Percentiles rank a stretch among this genome's conserved stretches.
These are phyloP conservation scores for Thymus quinquecostatus DNA, from an alignment of 257 asterid species.

Conservation along the genomic window DNA sequence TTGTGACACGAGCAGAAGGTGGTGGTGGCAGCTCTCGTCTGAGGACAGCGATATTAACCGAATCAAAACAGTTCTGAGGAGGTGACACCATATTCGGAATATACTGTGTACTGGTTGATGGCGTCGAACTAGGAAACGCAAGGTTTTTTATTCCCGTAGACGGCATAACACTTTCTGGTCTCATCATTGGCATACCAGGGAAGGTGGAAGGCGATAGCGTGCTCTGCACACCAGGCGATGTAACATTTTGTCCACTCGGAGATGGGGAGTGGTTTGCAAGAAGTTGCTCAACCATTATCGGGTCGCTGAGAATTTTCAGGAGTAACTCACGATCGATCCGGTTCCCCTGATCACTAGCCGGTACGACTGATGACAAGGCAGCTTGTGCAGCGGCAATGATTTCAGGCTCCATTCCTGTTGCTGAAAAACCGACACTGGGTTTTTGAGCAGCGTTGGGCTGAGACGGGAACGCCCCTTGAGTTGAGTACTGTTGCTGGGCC, in stretches of 20 bases:
- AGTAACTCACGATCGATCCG: constrained; percentile 70
- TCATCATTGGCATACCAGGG: constrained; percentile 31
- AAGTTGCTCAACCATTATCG: constrained; percentile 71
- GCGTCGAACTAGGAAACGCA: constrained; percentile 30
- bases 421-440: constrained; percentile 25
- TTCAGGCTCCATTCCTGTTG: constrained; percentile 49
- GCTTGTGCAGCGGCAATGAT: constrained; percentile 60
- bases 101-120: constrained; percentile 46
- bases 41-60: constrained; percentile 29
- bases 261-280: constrained; percentile 48
- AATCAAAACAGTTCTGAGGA: constrained; percentile 28
- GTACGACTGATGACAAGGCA: constrained; percentile 53
- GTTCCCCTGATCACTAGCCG: constrained; percentile 48
- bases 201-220: constrained; percentile 32
- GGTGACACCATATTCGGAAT: constrained; percentile 40
- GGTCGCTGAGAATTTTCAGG: constrained; percentile 66
- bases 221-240: constrained; percentile 31
- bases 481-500: constrained; percentile 37
- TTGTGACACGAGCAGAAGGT: constrained; percentile 28
- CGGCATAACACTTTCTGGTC: constrained; percentile 1
- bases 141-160: constrained; percentile 27
- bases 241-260: constrained; percentile 28
- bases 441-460: constrained; percentile 13
- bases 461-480: constrained; percentile 41
- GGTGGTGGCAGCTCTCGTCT: constrained; percentile 46